phyloP scores from a whole-genome alignment of 345 rosid genomes.

The Bruguiera gymnorhiza region DNA sequence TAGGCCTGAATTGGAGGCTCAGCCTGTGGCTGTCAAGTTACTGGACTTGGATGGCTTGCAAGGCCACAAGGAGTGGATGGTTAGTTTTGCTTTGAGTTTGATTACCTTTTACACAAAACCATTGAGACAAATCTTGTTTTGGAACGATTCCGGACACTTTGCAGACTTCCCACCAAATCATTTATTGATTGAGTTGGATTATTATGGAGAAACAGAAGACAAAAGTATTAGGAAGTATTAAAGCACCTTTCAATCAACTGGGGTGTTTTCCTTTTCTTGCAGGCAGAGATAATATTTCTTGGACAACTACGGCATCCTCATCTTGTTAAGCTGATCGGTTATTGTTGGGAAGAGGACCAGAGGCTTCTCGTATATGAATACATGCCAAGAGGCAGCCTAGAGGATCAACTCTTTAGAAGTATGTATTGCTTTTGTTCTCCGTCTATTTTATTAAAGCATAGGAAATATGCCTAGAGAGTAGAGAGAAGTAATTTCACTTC shows the following conservation, averaged over 20 bases:
- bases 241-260: background rate
- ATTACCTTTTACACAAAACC: background rate
- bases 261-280: constrained; percentile 14
- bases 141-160: background rate
- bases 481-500: too few relatives aligned
- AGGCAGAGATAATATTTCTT: constrained; percentile 81
- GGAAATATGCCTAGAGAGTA: too few relatives aligned
- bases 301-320: constrained; percentile 69
- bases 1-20: constrained; percentile 53
- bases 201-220: too few relatives aligned
- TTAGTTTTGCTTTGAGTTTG: constrained; percentile 16
- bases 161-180: too few relatives aligned
- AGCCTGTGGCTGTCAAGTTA: constrained; percentile 73
- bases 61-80: constrained; percentile 91
- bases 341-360: constrained; percentile 69
- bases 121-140: background rate
- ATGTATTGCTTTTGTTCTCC: constrained; percentile 15
- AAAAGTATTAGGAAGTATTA: too few relatives aligned
- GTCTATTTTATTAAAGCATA: too few relatives aligned
- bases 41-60: constrained; percentile 66
- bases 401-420: constrained; percentile 73
- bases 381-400: constrained; percentile 71
- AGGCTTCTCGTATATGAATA: constrained; percentile 71
- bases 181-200: too few relatives aligned
- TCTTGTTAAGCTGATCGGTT: constrained; percentile 80